Base-by-base conservation (phyloP, 2,329 filamentous ascomycete genomes). In the Fusarium albosuccineum region DNA sequence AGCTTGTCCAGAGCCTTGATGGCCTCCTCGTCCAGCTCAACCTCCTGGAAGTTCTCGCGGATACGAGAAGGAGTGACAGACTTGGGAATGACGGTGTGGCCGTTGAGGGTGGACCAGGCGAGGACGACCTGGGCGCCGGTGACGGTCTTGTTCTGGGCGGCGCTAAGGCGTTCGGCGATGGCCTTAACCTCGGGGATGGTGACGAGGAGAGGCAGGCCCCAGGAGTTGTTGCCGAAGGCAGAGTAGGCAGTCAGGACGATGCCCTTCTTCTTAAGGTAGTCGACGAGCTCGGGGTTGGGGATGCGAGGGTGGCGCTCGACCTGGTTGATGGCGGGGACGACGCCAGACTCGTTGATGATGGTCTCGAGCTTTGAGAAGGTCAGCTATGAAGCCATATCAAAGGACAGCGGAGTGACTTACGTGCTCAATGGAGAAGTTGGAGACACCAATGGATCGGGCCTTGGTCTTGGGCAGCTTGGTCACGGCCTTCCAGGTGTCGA, bases 61-160 rank as follows among this genome's bases (percentile, higher is more conserved):
- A 94, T 93, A 60, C 91, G 86, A 34, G 83, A 82, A 50, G 87
- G 83, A 58, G 86, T 92, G 66, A 92, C 90, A 17, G 86, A 90
- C 84, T 93, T 93, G 73, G 91, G 91, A 71, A 93, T 92, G 70
- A 93, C 91, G 70, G 83, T 87, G 79, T 89, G 89, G 56, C 88
- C 89, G 70, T 87, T 78, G 44, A 83, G 70, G 79, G 84, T 75
- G 81, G 81, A 77, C 87, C 88, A 89, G 82, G 89, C 75, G 80
- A 88, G 77, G 83, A 83, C 73, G 64, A 82, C 80, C 70, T 83
- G 81, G 44, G 81, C 81, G 14, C 78, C 74, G 11, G 80, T 82
- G 60, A 81, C 78, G 45, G 70, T 70, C 79, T 75, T 78, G 66
- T 76, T 76, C 69, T 76, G 74, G 55, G 68, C 64, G 52, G 68